Base-by-base conservation (phyloP, 2,329 filamentous ascomycete genomes). In the Lachnellula occidentalis region DNA sequence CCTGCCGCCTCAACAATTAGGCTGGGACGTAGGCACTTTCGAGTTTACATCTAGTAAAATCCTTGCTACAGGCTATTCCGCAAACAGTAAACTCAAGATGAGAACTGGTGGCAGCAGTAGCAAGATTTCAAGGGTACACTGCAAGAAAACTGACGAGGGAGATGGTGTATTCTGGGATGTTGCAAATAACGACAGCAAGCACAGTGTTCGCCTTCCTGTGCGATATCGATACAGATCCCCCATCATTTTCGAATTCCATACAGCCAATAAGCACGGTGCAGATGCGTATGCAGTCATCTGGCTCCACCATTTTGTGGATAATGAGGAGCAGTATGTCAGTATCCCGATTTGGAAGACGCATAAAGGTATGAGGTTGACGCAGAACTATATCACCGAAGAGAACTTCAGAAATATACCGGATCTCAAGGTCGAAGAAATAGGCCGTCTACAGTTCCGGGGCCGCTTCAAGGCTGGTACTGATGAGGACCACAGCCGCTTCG, bases 1-100 rank as follows among this genome's bases (percentile, higher is more conserved):
- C 45, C 77, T 97, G 1, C 92, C 92, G n/a, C 88, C 88, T 0
- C 75, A 85, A 41, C 87, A 96, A 71, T 80, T 96, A 4, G 91
- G 92, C 9, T 97, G 92, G 89, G 90, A 96, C 57, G 89, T 97
- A 43, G 94, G 94, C 36, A 96, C 92, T 0, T 96, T 97, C 66
- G 87, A 96, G 66, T 95, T 97, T 68, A 74, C 80, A 0, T 90
- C 86, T 0, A 79, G 90, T 48, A 79, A 77, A 15, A 84, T 97
- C 46, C 78, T 79, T 0, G 83, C 87, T 0, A 73, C 78, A 14
- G 78, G 78, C 47, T 91, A 87, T 64, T 74, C 77, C 1, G 80
- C 83, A 5, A 71, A 78, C 39, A 73, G 82, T 43, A 91, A 89
- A 67, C 77, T 90, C 15, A 92, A 90, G 71, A 74, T 97, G 62